Evolutionary conservation across 164 flowering plant species (phyloP).

Genomic region (Stephania japonica): DNA sequence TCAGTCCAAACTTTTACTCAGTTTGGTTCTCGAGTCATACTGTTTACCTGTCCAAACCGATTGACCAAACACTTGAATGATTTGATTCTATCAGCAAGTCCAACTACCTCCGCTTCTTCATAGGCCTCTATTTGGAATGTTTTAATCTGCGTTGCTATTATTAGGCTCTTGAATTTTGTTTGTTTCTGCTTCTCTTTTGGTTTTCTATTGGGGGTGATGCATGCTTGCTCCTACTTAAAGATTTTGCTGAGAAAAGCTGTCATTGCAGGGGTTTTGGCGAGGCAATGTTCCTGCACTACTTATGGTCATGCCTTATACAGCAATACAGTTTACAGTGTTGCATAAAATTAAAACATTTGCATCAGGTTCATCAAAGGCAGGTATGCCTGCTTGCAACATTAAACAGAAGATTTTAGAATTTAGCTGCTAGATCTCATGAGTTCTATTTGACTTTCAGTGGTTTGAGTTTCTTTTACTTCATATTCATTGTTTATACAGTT

Average conservation of each 20-base stretch:
- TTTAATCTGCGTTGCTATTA: background rate
- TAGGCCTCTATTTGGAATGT: background rate
- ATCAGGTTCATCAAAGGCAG: conserved; percentile 89
- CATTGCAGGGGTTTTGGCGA: conserved; percentile 90
- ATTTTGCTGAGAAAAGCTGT: conserved; percentile 1
- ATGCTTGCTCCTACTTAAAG: background rate
- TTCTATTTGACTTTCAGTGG: too few species aligned
- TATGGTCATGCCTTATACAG: conserved; percentile 96
- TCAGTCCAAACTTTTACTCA: background rate
- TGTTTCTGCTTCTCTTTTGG: background rate
- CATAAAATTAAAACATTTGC: conserved; percentile 74
- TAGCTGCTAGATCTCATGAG: too few species aligned
- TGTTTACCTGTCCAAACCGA: background rate
- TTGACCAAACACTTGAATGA: background rate
- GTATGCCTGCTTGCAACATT: conserved; percentile 26
- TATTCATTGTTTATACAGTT: too few species aligned
- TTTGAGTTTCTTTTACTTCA: too few species aligned
- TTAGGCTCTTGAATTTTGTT: background rate
- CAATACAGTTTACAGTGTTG: conserved; percentile 85
- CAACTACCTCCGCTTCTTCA: background rate
- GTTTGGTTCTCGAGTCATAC: background rate
- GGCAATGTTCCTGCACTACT: conserved; percentile 98
- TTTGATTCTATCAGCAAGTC: background rate
- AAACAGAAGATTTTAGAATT: background rate
- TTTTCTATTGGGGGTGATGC: background rate